These are phyloP conservation scores for Colletotrichum falcatum DNA, from an alignment of 2,329 filamentous ascomycete genomes.

Conservation along the genomic window DNA sequence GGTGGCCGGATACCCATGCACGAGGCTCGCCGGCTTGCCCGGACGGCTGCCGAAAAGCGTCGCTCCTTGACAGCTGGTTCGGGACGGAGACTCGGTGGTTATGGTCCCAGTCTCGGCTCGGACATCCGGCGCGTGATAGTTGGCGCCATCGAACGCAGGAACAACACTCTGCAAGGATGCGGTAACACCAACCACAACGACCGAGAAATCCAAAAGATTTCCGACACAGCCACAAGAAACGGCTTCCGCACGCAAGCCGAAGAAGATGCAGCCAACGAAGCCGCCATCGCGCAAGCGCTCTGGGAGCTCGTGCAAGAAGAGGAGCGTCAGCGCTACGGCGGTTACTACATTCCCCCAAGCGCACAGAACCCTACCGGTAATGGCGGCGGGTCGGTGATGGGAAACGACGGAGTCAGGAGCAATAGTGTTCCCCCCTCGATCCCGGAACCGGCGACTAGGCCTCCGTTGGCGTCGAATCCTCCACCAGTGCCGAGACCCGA, in stretches of 20 bases:
- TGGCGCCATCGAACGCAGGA: constrained; percentile 76
- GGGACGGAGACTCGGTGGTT: constrained; percentile 80
- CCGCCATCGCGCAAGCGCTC: constrained; percentile 85
- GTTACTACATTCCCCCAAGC: constrained; percentile 62
- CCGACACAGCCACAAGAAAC: constrained; percentile 72
- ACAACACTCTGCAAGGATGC: constrained; percentile 77
- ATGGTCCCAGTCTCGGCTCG: constrained; percentile 62
- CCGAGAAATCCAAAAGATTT: constrained; percentile 73
- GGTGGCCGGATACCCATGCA: constrained; percentile 72
- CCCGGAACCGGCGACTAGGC: constrained; percentile 30
- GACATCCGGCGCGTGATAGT: constrained; percentile 80
- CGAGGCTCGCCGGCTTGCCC: constrained; percentile 80
- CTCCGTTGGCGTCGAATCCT: constrained; percentile 41
- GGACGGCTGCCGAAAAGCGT: constrained; percentile 79
- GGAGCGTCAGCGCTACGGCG: constrained; percentile 67
- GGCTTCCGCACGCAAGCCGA: constrained; percentile 88
- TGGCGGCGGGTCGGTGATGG: constrained; percentile 50
- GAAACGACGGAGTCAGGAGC: constrained; percentile 36
- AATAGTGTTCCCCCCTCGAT: constrained; percentile 28
- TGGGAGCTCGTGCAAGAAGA: constrained; percentile 91
- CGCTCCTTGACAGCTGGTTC: constrained; percentile 68
- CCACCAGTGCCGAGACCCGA: constrained; percentile 42
- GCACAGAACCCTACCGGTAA: constrained; percentile 64
- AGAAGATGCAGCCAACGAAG: constrained; percentile 89
- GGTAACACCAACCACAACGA: constrained; percentile 77